A percentile compares a stretch with the other conserved stretches of the same genome.
These are phyloP conservation scores for Paecilomyces variotii DNA, from an alignment of 2,329 filamentous ascomycete species.

Conservation along the genomic window DNA sequence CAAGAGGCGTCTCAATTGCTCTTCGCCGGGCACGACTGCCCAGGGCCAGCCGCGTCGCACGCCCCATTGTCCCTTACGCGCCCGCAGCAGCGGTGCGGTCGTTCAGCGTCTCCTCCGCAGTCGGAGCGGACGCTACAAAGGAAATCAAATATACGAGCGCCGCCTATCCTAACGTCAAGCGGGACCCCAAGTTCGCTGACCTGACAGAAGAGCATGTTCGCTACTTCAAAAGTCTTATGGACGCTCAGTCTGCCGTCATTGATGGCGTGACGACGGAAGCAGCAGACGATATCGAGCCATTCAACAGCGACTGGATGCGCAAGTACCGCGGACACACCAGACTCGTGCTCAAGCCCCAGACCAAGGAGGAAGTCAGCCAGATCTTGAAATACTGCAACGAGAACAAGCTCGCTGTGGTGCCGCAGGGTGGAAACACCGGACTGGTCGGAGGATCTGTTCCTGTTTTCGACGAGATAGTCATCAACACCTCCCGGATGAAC, in stretches of 20 bases:
- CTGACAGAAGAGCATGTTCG: constrained; percentile 72
- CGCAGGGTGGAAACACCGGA: constrained; percentile 94
- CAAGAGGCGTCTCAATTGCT: constrained; percentile 16
- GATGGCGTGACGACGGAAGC: constrained; percentile 72
- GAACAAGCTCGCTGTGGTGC: constrained; percentile 83
- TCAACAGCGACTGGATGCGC: constrained; percentile 98
- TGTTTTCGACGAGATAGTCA: constrained; percentile 95
- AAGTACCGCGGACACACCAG: constrained; percentile 90
- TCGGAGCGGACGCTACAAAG: constrained; percentile 18
- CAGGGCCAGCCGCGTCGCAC: constrained; percentile 16
- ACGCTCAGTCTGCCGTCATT: constrained; percentile 68
- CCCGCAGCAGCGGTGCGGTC: constrained; percentile 15
- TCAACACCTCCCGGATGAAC: constrained; percentile 88
- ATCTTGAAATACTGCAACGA: constrained; percentile 94
- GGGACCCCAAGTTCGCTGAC: constrained; percentile 62
- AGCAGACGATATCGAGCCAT: constrained; percentile 74
- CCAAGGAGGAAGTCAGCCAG: constrained; percentile 80
- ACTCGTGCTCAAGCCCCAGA: constrained; percentile 77
- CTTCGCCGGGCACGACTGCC: constrained; percentile 26
- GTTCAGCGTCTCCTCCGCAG: constrained; percentile 22
- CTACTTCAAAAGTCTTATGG: constrained; percentile 74
- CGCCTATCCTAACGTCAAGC: constrained; percentile 68
- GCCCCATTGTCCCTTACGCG: constrained; percentile 14
- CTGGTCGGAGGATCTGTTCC: constrained; percentile 92
- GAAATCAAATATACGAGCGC: constrained; percentile 71